Conservation (phyloP, 2,329 filamentous ascomycete species). For the Aureobasidium sp. region DNA sequence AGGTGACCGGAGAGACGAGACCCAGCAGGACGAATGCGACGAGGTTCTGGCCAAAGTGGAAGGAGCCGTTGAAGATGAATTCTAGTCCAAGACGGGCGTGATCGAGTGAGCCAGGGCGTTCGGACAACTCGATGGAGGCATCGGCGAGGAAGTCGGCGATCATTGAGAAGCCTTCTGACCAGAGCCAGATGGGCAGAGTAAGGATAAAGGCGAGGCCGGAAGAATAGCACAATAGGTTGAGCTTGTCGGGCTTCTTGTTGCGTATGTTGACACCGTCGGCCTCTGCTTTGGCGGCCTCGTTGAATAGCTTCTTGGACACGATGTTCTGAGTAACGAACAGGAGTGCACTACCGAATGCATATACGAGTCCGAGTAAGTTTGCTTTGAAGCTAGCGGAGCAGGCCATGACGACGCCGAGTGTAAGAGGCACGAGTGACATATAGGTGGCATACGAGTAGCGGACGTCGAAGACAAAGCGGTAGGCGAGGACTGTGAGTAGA, state of each 20-base stretch:
- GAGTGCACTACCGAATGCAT: slow-evolving; percentile 80
- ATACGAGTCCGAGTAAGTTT: slow-evolving; percentile 82
- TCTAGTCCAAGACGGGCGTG: slow-evolving; percentile 61
- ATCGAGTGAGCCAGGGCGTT: slow-evolving; percentile 64
- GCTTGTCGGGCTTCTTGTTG: slow-evolving; percentile 82
- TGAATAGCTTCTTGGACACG: slow-evolving; percentile 95
- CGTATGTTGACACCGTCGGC: slow-evolving; percentile 56
- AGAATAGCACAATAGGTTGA: slow-evolving; percentile 96
- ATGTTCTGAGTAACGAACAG: slow-evolving; percentile 98
- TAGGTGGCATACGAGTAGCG: slow-evolving; percentile 83
- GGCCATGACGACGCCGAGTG: slow-evolving; percentile 87
- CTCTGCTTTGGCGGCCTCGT: slow-evolving; percentile 80
- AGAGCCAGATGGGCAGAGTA: slow-evolving; percentile 86
- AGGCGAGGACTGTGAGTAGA: slow-evolving; percentile 88
- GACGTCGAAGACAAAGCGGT: slow-evolving; percentile 81
- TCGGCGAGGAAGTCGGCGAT: slow-evolving; percentile 71
- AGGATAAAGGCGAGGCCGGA: slow-evolving; percentile 84
- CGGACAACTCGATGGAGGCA: slow-evolving; percentile 67
- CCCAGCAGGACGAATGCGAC: slow-evolving; percentile 87
- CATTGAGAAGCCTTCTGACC: slow-evolving; percentile 74
- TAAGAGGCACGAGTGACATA: slow-evolving; percentile 66
- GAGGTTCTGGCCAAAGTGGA: slow-evolving; percentile 95
- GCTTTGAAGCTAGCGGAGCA: slow-evolving; percentile 73
- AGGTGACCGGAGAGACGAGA: slow-evolving; percentile 91
- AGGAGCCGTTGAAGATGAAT: slow-evolving; percentile 92